These are phyloP conservation scores for Linum usitatissimum DNA, from an alignment of 345 rosid species.

Conservation along the genomic window DNA sequence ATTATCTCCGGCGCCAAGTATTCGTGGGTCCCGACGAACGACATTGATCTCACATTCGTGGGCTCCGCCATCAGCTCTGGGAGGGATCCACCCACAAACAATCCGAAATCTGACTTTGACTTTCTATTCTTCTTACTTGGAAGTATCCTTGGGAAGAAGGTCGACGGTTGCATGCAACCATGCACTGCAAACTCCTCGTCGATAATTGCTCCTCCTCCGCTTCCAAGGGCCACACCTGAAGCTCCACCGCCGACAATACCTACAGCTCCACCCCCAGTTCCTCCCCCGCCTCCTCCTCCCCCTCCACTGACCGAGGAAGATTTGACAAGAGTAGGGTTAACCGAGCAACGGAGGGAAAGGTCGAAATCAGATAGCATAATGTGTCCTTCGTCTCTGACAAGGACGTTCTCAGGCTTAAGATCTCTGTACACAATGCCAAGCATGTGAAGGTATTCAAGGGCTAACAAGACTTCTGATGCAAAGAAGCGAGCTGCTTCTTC, in stretches of 20 bases:
- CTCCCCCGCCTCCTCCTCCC: not conserved
- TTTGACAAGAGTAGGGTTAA: constrained; percentile 2
- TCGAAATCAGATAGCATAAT: constrained; percentile 3
- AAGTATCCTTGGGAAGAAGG: constrained; percentile 2
- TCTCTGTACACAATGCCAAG: constrained; percentile 2
- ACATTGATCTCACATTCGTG: constrained; percentile 1
- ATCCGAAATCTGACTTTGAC: constrained; percentile 1
- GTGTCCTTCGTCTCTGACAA: not conserved
- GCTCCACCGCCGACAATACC: not conserved
- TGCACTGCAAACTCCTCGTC: constrained; percentile 5
- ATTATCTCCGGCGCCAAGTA: constrained; percentile 5
- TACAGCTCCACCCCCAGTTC: not conserved
- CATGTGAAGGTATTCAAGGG: constrained; percentile 1
- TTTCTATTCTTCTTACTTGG: constrained; percentile 1
- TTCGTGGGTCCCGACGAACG: constrained; percentile 6
- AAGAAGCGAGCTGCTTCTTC: constrained; percentile 2
- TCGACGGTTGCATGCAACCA: constrained; percentile 3
- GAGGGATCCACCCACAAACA: constrained; percentile 1
- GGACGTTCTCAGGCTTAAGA: constrained; percentile 3
- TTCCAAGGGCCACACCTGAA: not conserved
- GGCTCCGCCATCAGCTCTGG: constrained; percentile 7
- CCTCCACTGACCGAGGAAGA: not conserved
- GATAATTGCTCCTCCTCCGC: not conserved
- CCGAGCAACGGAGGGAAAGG: constrained; percentile 2
- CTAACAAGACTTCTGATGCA: not conserved